These are phyloP conservation scores for Salvia sclarea DNA, from an alignment of 305 asterid genomes.

Conservation along the genomic window DNA sequence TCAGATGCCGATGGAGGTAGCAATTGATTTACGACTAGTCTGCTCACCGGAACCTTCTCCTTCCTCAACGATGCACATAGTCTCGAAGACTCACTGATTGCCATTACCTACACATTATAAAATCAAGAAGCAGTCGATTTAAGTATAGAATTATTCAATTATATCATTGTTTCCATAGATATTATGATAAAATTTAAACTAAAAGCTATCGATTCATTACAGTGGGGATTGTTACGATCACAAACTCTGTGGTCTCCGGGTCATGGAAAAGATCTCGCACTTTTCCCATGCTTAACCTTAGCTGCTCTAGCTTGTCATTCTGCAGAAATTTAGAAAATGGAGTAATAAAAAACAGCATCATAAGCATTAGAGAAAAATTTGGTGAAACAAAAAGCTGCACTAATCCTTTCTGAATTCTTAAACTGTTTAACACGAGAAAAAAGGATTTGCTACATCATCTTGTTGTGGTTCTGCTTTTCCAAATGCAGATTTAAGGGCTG, in stretches of 20 bases:
- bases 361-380: neutral
- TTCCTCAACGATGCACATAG: conserved; percentile 68
- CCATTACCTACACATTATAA: conserved; percentile 63
- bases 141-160: no score
- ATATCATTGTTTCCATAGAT: neutral
- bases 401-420: neutral
- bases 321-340: conserved; percentile 29
- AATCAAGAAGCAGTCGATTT: conserved; percentile 26
- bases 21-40: conserved; percentile 74
- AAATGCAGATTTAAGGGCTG: conserved; percentile 64
- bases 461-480: conserved; percentile 57
- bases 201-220: conserved; percentile 41
- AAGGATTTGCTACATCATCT: conserved; percentile 44
- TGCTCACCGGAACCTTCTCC: conserved; percentile 73
- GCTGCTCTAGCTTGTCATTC: conserved; percentile 62
- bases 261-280: conserved; percentile 74
- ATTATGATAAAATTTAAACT: neutral
- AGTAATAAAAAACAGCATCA: neutral
- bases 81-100: conserved; percentile 80
- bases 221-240: conserved; percentile 78
- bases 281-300: conserved; percentile 63
- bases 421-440: conserved; percentile 9
- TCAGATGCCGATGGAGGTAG: conserved; percentile 70
- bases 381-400: neutral
- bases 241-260: conserved; percentile 63